Evolutionary conservation across 1,284 basidiomycete species (phyloP), one percentile per base, ranked within the genome.

Genomic region (Ustilago trichophora): DNA sequence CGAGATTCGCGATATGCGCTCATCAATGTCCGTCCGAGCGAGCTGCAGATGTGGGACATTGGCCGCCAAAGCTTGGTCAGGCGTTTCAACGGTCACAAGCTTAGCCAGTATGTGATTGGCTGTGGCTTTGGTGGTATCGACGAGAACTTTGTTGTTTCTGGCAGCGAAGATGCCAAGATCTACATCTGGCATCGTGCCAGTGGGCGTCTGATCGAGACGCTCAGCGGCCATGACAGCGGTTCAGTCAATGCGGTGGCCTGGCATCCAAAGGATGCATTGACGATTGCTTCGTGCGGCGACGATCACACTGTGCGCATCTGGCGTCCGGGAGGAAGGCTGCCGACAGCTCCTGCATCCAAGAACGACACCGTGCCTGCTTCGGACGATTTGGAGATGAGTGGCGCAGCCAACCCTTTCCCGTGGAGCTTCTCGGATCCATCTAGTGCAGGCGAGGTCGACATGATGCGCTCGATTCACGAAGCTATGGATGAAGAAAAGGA

Each of bases 181-280:
- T 97, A 97, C 83, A 87, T 98, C 19, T 99, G 95, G 93, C 92
- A 98, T 82, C 89, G 90, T 46, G 90, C 92, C 72, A 90, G 89
- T 3, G 91, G 90, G 0, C 85, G 87, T 0, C 85, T 93, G 36
- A 85, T 98, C 22, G 92, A 97, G 82, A 86, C 89, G 21, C 86
- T 98, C 1, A 82, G 86, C 2, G 95, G 94, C 0, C 96, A 98
- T 75, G 89, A 88, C 13, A 82, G 83, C 44, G 93, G 93, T 33
- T 90, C 90, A 56, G 94, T 99, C 59, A 99, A 98, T 82, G 89
- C 90, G 16, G 93, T 98, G 10, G 91, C 93, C 13, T 98, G 96
- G 96, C 95, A 97, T 82, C 93, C 92, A 0, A 77, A 80, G 21
- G 85, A 85, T 59, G 88, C 91, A 64, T 86, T 89, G 72, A 91